These are phyloP conservation scores for Candida coleopterorum DNA, from an alignment of 805 yeast species.

Conservation along the genomic window DNA sequence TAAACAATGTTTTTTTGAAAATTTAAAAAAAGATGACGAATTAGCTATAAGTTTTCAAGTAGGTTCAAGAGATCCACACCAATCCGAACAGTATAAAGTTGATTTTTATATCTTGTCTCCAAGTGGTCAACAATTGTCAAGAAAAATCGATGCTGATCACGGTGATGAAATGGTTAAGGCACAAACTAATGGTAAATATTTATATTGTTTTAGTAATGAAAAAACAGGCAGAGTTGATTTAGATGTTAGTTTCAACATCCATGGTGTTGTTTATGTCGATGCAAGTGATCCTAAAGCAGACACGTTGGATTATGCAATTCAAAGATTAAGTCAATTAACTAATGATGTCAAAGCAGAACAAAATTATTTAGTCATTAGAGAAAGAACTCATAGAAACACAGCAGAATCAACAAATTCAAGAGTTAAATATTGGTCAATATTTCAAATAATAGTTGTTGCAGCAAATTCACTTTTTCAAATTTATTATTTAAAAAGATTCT, in stretches of 20 bases:
- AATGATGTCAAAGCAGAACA: slow-evolving; percentile 90
- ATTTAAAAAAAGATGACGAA: slow-evolving; percentile 76
- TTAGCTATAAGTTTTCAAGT: slow-evolving; percentile 87
- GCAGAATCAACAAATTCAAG: slow-evolving; percentile 96
- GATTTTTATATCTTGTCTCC: slow-evolving; percentile 55
- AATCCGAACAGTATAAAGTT: slow-evolving; percentile 57
- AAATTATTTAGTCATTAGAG: slow-evolving; percentile 89
- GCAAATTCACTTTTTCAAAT: slow-evolving; percentile 89
- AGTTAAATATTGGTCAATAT: slow-evolving; percentile 96
- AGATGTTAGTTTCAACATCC: slow-evolving; percentile 93
- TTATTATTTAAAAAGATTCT: slow-evolving; percentile 88
- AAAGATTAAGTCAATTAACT: slow-evolving; percentile 67
- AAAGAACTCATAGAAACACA: slow-evolving; percentile 96
- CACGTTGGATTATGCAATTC: slow-evolving; percentile 79
- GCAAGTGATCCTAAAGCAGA: slow-evolving; percentile 70
- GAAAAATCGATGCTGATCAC: slow-evolving; percentile 59
- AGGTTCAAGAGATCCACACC: slow-evolving; percentile 78
- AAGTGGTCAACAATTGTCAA: slow-evolving; percentile 44
- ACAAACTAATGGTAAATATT: slow-evolving; percentile 63
- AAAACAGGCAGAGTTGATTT: slow-evolving; percentile 64
- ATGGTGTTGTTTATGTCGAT: slow-evolving; percentile 85
- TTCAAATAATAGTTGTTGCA: slow-evolving; percentile 83
- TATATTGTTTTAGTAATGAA: slow-evolving; percentile 91
- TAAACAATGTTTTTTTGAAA: slow-evolving; percentile 83
- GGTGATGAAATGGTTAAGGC: slow-evolving; percentile 76